Evolutionary conservation across 371 early-diverging fungal species (phyloP), one percentile per base, ranked within the genome.

Genomic region (Rhizopus arrhizus): DNA sequence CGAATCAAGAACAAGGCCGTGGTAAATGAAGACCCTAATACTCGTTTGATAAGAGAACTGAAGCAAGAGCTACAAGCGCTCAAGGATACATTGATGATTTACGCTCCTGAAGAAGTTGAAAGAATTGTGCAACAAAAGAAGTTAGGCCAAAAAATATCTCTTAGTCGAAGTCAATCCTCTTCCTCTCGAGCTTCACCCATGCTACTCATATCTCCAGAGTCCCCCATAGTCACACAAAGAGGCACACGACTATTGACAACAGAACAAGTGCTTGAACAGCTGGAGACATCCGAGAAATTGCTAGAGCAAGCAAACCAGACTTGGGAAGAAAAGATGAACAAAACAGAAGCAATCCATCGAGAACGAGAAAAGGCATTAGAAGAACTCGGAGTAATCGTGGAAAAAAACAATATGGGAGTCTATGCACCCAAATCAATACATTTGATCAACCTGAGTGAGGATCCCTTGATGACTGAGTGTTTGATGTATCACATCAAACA

Each of bases 1-100:
- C 81, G 80, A 48, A 91, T 96, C 66, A 86, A 91, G 70, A 95
- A 93, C 69, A 88, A 85, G 69, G 93, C 95, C 0, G 82, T 90
- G 3, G 90, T 96, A 45, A 96, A 96, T 68, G 94, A 94, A 64
- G 92, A 93, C 56, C 89, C 91, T 2, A 87, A 88, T 52, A 91
- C 85, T 34, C 82, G 79, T 58, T 61, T 92, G 10, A 88, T 95
- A 28, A 81, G 90, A 34, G 92, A 92, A 59, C 82, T 95, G 35
- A 86, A 92, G 70, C 87, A 88, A 38, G 95, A 95, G 64, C 78
- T 95, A 0, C 77, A 73, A 29, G 73, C 78, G 43, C 77, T 95
- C 28, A 80, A 85, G 13, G 77, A 73, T 35, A 79, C 83, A 40
- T 65, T 93, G 41, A 82, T 74, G 41, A 62, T 75, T n/a, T 82